These are phyloP conservation scores for Rhazya stricta DNA, from an alignment of 257 asterid species.

Conservation along the genomic window DNA sequence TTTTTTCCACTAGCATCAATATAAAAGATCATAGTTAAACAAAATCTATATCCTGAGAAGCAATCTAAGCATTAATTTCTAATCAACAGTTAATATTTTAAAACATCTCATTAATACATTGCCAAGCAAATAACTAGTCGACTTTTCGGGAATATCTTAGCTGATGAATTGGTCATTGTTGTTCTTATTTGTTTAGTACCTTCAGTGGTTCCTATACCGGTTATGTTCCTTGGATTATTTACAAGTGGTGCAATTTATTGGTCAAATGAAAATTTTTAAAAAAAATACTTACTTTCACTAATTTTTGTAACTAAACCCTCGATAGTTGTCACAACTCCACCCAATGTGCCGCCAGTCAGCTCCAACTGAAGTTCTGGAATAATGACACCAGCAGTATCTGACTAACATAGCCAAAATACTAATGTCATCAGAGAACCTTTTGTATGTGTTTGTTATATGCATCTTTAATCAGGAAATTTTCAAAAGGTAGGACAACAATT, in stretches of 20 bases:
- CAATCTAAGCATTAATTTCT: neutral
- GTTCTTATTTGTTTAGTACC: neutral
- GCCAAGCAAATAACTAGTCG: neutral
- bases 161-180: neutral
- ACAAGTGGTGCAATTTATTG: neutral
- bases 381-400: constrained; percentile 76
- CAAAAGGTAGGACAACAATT: neutral
- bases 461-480: constrained; percentile 18
- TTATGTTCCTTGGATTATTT: too few species aligned
- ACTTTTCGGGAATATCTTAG: neutral
- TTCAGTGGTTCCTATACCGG: neutral
- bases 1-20: too few species aligned
- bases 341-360: constrained; percentile 79
- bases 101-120: neutral
- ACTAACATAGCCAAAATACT: constrained; percentile 37
- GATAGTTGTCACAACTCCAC: constrained; percentile 89
- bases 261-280: neutral
- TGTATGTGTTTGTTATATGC: neutral
- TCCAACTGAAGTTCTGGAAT: constrained; percentile 90
- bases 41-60: neutral
- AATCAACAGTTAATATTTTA: neutral
- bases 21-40: neutral
- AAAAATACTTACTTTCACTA: constrained; percentile 63
- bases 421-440: neutral
- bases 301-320: constrained; percentile 88